These are phyloP conservation scores for Monosporascus sp. DNA, from an alignment of 2,329 filamentous ascomycete genomes.

Conservation along the genomic window DNA sequence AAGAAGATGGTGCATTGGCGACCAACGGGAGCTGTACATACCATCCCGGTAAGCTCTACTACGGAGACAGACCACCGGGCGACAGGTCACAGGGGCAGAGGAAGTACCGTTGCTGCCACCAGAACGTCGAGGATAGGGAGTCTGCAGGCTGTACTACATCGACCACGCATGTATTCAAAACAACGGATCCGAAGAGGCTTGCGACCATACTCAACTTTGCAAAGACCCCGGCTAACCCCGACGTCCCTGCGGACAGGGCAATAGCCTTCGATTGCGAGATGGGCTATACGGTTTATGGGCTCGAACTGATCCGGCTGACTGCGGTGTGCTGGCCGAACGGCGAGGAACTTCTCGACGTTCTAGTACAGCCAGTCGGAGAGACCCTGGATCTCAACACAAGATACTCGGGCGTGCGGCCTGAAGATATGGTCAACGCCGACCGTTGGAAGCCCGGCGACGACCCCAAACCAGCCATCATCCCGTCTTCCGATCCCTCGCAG, in stretches of 20 bases:
- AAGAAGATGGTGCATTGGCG: slow-evolving; percentile 69
- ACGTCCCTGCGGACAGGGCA: slow-evolving; percentile 49
- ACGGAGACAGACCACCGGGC: slow-evolving; percentile 52
- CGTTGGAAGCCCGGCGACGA: slow-evolving; percentile 41
- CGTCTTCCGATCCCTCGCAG: slow-evolving; percentile 16
- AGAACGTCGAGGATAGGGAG: slow-evolving; percentile 60
- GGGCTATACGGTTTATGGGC: slow-evolving; percentile 84
- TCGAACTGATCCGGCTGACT: slow-evolving; percentile 87
- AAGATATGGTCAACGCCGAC: slow-evolving; percentile 68
- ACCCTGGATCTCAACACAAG: slow-evolving; percentile 87
- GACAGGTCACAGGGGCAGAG: slow-evolving; percentile 54
- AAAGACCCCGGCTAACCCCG: slow-evolving; percentile 64
- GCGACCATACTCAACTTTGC: slow-evolving; percentile 76
- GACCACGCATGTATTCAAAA: slow-evolving; percentile 82
- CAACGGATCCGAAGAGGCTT: slow-evolving; percentile 68
- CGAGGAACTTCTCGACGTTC: slow-evolving; percentile 70
- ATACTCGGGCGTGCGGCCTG: slow-evolving; percentile 79
- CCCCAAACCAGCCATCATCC: slow-evolving; percentile 20
- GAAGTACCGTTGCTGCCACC: slow-evolving; percentile 74
- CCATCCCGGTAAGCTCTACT: slow-evolving; percentile 70
- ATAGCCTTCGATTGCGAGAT: slow-evolving; percentile 96
- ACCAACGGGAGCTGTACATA: slow-evolving; percentile 74
- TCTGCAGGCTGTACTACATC: slow-evolving; percentile 66
- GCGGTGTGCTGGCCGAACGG: slow-evolving; percentile 82
- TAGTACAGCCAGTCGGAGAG: slow-evolving; percentile 79